Conservation (phyloP, 78 protist species). For the Acrasis kona region DNA sequence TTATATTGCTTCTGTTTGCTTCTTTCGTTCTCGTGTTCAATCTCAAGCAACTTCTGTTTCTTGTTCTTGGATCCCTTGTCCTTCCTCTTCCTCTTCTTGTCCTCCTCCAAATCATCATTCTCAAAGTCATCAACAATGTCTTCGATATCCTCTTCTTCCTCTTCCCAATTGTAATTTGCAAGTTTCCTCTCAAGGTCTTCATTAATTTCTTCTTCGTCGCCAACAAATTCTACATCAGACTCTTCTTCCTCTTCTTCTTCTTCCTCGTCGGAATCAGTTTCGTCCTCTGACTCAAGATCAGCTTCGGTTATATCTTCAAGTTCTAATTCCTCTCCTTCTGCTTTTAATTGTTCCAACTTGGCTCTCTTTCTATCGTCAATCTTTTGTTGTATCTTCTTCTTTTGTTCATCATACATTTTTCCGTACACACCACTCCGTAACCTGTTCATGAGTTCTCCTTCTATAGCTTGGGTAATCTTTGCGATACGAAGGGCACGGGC, state of each 20-base stretch:
- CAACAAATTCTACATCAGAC: slow-evolving; percentile 59
- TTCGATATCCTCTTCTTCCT: slow-evolving; percentile 8
- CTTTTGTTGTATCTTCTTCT: slow-evolving; percentile 16
- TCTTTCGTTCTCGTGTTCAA: too few species aligned
- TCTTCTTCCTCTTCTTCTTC: slow-evolving; percentile 68
- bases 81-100: too few species aligned
- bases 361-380: slow-evolving; percentile 23
- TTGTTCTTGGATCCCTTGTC: too few species aligned
- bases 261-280: slow-evolving; percentile 42
- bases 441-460: slow-evolving; percentile 74
- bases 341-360: slow-evolving; percentile 10
- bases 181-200: background rate
- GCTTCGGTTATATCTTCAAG: background rate
- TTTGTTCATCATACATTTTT: slow-evolving; percentile 68
- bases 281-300: slow-evolving; percentile 16
- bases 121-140: slow-evolving; percentile 7
- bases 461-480: slow-evolving; percentile 62
- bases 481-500: slow-evolving; percentile 33
- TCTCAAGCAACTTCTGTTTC: too few species aligned
- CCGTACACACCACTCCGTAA: slow-evolving; percentile 61
- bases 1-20: too few species aligned
- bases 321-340: background rate
- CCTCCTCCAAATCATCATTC: background rate
- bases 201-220: slow-evolving; percentile 58
- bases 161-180: background rate